Percentiles rank a stretch among this genome's conserved stretches.
These are phyloP conservation scores for Hordeum pubiflorum DNA, from an alignment of 202 grass and related monocot species.

Conservation along the genomic window DNA sequence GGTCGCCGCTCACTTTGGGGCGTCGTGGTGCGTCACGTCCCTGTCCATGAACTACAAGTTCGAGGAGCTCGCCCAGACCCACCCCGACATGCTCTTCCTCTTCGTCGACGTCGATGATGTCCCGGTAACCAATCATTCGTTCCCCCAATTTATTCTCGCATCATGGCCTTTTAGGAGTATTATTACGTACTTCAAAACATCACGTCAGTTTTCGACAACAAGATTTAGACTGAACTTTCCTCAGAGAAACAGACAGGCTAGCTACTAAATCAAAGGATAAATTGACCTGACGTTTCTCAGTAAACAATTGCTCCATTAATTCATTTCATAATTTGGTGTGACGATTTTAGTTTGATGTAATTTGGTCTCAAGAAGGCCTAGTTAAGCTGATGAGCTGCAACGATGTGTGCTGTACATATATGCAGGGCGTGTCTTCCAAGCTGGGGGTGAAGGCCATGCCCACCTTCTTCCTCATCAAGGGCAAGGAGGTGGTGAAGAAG, in stretches of 20 bases:
- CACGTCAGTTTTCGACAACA: not conserved
- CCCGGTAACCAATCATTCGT: conserved; percentile 33
- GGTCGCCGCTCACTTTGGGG: conserved; percentile 86
- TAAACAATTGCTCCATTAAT: not conserved
- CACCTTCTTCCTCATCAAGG: conserved; percentile 72
- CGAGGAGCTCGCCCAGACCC: conserved; percentile 68
- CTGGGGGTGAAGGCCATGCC: conserved; percentile 93
- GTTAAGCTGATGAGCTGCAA: not conserved
- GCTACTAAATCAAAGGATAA: not conserved
- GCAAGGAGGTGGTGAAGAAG: conserved; percentile 48
- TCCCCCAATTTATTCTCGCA: not conserved
- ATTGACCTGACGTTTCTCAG: not conserved
- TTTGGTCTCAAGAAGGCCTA: not conserved
- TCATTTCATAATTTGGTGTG: not conserved
- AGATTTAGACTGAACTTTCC: not conserved
- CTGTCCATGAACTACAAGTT: conserved; percentile 96
- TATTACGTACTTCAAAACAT: not conserved
- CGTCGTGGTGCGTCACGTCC: conserved; percentile 94
- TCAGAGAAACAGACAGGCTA: not conserved
- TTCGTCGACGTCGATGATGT: conserved; percentile 83
- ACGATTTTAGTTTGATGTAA: too few relatives aligned
- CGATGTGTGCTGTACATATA: not conserved
- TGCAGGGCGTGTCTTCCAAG: conserved; percentile 69
- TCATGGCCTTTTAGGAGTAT: too few relatives aligned
- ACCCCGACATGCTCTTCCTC: conserved; percentile 69